Conservation (phyloP, 768 basidiomycete species). For the Coprinopsis marcescibilis region DNA sequence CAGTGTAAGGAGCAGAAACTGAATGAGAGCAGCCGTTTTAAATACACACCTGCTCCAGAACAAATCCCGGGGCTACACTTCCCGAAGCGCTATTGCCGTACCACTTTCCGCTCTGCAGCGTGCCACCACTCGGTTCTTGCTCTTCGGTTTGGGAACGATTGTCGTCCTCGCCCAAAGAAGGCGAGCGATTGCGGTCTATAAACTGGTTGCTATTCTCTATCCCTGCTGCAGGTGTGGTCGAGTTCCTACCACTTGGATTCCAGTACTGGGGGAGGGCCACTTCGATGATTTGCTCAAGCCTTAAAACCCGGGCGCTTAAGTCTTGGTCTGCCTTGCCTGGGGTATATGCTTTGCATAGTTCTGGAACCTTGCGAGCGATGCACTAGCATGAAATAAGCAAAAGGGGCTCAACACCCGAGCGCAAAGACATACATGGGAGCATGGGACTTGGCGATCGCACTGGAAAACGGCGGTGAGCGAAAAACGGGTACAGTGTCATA, state of each 20-base stretch:
- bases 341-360: constrained; percentile 83
- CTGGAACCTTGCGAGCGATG: constrained; percentile 79
- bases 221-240: constrained; percentile 28
- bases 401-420: neutral
- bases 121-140: constrained; percentile 69
- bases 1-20: neutral
- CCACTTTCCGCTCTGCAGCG: constrained; percentile 82
- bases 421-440: constrained; percentile 60
- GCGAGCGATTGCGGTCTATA: constrained; percentile 38
- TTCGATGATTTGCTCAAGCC: constrained; percentile 80
- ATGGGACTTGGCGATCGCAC: constrained; percentile 84
- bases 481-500: too few relatives aligned
- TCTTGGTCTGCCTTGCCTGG: constrained; percentile 85
- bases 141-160: constrained; percentile 69
- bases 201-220: constrained; percentile 19
- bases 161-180: constrained; percentile 59
- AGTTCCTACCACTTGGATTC: constrained; percentile 24
- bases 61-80: constrained; percentile 74
- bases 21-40: neutral
- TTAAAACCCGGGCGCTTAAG: constrained; percentile 62
- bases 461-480: constrained; percentile 21
- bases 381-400: constrained; percentile 43
- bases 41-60: constrained; percentile 65
- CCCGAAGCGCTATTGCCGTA: constrained; percentile 79
- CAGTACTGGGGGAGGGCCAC: constrained; percentile 73